Evolutionary conservation across 495 filamentous ascomycete species (phyloP), one percentile per base, ranked within the genome.

Genomic region (Aspergillus homomorphus): DNA sequence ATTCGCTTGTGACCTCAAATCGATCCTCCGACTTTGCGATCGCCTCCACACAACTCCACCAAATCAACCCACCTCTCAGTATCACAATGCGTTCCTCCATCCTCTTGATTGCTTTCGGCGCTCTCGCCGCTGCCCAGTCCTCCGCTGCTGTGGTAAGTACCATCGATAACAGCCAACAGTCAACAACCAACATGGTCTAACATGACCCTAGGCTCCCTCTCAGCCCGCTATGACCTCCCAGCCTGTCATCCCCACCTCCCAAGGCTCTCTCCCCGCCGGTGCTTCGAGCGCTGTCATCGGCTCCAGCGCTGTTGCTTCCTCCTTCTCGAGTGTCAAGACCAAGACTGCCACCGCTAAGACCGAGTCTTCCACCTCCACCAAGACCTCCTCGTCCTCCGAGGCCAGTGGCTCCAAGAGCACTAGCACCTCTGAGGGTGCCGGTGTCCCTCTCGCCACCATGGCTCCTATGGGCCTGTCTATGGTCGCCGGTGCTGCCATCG

Each of bases 401-500:
- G 15, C 52, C n/a, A 46, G 16, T 4, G 18, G 24, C 33, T 41
- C 50, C 38, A 30, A 49, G 51, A 64, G 61, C 62, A 60, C 56
- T 20, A 56, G 63, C 60, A 70, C 71, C 38, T 63, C 66, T 10
- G 64, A 62, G 57, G 73, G 67, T 53, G 71, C 66, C 43, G 72
- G 66, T 45, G 71, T 71, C 18, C 57, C 69, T 51, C 60, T 74
- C 33, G 69, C 69, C 46, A 74, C 77, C 44, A 72, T 71, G 16
- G 72, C 66, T 45, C 62, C 77, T 5, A 64, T 76, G n/a, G 66
- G 75, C 12, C 63, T 80, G 44, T 63, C 69, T 23, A 61, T 72
- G 20, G 66, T 77, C n/a, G 78, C 77, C 60, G 77, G 74, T 63
- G 75, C 69, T 60, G 66, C 78, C 51, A 68, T 80, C 44, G 76